These are phyloP conservation scores for Diaporthe eres DNA, from an alignment of 2,329 filamentous ascomycete genomes.

Conservation along the genomic window DNA sequence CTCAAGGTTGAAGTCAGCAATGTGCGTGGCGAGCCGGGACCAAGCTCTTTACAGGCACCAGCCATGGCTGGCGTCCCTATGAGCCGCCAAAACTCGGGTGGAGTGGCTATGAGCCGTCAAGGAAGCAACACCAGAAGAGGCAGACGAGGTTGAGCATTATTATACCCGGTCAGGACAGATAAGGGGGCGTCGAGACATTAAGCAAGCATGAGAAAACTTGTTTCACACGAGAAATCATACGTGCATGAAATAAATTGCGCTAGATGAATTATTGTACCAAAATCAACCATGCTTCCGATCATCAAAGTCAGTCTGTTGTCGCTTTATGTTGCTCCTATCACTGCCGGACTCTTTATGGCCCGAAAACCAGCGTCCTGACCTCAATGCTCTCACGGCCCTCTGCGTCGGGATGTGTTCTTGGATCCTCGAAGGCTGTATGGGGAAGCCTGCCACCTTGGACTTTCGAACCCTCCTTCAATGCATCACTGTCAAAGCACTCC, in stretches of 20 bases:
- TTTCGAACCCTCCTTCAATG: slow-evolving; percentile 60
- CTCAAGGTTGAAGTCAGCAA: slow-evolving; percentile 64
- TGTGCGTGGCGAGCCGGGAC: slow-evolving; percentile 53
- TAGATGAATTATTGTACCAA: not conserved
- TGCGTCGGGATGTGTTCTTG: slow-evolving; percentile 77
- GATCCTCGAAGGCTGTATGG: slow-evolving; percentile 86
- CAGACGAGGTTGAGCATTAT: slow-evolving; percentile 44
- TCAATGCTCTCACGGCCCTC: slow-evolving; percentile 89
- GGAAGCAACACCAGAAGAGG: slow-evolving; percentile 66
- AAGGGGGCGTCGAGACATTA: not conserved
- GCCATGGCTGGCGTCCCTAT: slow-evolving; percentile 61
- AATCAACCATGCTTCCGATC: not conserved
- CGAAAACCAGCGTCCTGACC: slow-evolving; percentile 88
- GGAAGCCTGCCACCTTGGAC: slow-evolving; percentile 72
- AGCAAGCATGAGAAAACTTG: not conserved
- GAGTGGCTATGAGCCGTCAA: slow-evolving; percentile 70
- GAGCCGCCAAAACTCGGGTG: slow-evolving; percentile 71
- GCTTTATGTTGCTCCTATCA: not conserved
- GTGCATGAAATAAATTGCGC: slow-evolving; percentile 25
- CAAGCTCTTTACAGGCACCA: slow-evolving; percentile 52
- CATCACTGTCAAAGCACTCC: slow-evolving; percentile 83
- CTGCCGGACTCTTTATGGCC: slow-evolving; percentile 56
- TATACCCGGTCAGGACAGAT: not conserved
- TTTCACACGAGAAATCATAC: not conserved
- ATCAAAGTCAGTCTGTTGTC: not conserved